Evolutionary conservation across 768 basidiomycete genomes (phyloP).

Genomic region (Mycena leptocephala): DNA sequence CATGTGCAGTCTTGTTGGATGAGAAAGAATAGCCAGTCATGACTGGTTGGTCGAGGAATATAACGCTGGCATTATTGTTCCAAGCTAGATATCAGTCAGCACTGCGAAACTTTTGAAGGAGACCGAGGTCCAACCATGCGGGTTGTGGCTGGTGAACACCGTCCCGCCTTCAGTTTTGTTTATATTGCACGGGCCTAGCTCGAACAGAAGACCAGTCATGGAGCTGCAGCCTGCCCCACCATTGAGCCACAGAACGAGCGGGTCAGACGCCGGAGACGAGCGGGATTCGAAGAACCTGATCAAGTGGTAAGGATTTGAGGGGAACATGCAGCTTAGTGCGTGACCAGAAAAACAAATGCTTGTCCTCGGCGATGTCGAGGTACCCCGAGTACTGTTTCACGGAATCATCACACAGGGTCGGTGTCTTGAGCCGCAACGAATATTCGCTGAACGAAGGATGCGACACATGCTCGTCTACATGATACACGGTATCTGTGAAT

Average conservation of each 20-base stretch:
- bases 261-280: conserved; percentile 79
- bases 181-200: conserved; percentile 93
- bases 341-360: conserved; percentile 92
- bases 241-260: conserved; percentile 91
- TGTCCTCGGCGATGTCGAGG: conserved; percentile 83
- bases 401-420: conserved; percentile 83
- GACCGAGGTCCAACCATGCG: conserved; percentile 2
- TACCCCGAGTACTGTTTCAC: conserved; percentile 90
- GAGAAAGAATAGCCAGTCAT: not conserved
- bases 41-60: conserved; percentile 8
- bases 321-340: conserved; percentile 30
- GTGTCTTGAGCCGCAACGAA: conserved; percentile 74
- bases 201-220: conserved; percentile 91
- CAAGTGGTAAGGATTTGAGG: not conserved
- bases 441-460: conserved; percentile 53
- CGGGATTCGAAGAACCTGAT: conserved; percentile 92
- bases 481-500: not conserved
- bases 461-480: not conserved
- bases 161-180: conserved; percentile 68
- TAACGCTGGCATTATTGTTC: conserved; percentile 7
- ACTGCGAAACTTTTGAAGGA: not conserved
- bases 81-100: conserved; percentile 4
- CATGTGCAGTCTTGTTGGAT: not conserved
- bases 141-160: conserved; percentile 69
- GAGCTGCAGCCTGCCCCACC: conserved; percentile 82